Evolutionary conservation across 176 grass and related monocot species (phyloP).

Genomic region (Ensete glaucum): DNA sequence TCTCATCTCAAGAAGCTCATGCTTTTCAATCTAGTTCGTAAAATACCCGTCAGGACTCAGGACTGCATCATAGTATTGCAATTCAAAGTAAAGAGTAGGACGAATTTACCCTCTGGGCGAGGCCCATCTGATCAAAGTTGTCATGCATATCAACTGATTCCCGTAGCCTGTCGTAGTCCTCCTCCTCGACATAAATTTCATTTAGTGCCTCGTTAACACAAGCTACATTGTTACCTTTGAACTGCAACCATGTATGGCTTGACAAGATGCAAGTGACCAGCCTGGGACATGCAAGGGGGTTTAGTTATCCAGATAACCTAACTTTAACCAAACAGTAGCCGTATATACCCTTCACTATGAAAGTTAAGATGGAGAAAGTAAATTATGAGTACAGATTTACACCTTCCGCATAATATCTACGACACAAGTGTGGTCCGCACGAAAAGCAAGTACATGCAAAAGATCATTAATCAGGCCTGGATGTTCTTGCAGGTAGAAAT

Average conservation of each 20-base stretch:
- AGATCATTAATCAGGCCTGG: conserved; percentile 96
- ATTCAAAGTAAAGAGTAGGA: not conserved
- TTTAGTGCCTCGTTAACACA: conserved; percentile 95
- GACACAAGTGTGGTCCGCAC: conserved; percentile 85
- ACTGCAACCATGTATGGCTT: conserved; percentile 98
- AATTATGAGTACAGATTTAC: conserved; percentile 10
- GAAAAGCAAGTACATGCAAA: conserved; percentile 84
- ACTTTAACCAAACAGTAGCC: not conserved
- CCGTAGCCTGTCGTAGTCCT: conserved; percentile 83
- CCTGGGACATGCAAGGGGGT: conserved; percentile 37
- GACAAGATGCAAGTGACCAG: conserved; percentile 82
- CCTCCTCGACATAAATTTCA: conserved; percentile 91
- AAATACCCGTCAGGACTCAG: too few relatives aligned
- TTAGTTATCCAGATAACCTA: not conserved
- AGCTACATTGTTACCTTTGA: conserved; percentile 94
- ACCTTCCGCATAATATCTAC: conserved; percentile 98
- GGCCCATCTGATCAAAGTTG: conserved; percentile 98
- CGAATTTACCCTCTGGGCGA: conserved; percentile 79
- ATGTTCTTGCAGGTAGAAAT: conserved; percentile 98
- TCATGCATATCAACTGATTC: conserved; percentile 98
- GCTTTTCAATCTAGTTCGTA: conserved; percentile 68
- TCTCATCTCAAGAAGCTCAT: conserved; percentile 98
- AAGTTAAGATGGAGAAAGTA: too few relatives aligned
- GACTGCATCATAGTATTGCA: too few relatives aligned
- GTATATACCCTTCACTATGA: too few relatives aligned